Base-by-base conservation (phyloP, 2,329 filamentous ascomycete species). In the Epichloe baconii region DNA sequence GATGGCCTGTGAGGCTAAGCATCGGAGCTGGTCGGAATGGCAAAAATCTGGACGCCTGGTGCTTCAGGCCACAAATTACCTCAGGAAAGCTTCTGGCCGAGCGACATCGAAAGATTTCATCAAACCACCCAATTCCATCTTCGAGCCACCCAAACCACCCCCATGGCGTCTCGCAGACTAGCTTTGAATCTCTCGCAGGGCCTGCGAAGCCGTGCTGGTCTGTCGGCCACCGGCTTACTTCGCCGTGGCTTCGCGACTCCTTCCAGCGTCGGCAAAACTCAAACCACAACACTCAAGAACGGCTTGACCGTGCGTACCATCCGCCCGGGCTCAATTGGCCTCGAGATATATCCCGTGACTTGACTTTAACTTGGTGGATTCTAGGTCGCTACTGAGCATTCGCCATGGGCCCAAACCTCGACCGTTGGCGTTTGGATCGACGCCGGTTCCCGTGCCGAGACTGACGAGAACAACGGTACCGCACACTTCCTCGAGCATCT, bases 391-490 rank as follows among this genome's bases (percentile, higher is more conserved):
- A 95, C 93, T 63, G 91, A 98, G 73, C 86, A 97, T 78, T 96
- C 90, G 58, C 93, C 91, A 64, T 97, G 89, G 80, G 91, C 91
- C 66, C 90, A 97, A 78, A 97, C 93, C 56, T 95, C 90, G 65
- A 97, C 91, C 51, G 90, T 97, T 65, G 93, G 93, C 70, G 88
- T 98, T 60, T 98, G 93, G 90, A 98, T 98, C 71, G 94, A 98
- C 75, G 91, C 94, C 70, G 93, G 93, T 69, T 96, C 89, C 72
- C 82, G 93, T 72, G 89, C 93, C 71, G 93, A 98, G 80, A 98
- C 93, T 63, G 84, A 93, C 75, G 89, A 89, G 82, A 97, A 88
- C 68, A 98, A 97, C 77, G 93, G 93, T 74, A 98, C 93, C 64
- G 93, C 93, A 67, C 93, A 98, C 78, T 98, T 98, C 80, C 83